Percentiles rank a stretch among this genome's conserved stretches.
phyloP scores from a whole-genome alignment of 2,329 filamentous ascomycete species.

The Diplodia seriata region DNA sequence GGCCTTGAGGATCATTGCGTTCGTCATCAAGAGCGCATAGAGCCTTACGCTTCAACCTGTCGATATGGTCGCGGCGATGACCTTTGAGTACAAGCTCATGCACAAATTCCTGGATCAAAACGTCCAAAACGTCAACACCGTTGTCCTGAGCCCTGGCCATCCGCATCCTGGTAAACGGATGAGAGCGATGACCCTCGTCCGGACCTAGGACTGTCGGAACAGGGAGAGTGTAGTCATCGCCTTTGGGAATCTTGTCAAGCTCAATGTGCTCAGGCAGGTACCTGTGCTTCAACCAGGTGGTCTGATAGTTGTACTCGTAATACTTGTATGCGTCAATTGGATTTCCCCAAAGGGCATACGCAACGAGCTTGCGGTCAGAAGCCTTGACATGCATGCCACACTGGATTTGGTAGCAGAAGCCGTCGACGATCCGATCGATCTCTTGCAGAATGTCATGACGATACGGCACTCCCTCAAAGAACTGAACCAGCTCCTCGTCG shows the following conservation, averaged over 20 bases:
- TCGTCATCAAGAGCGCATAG: conserved; percentile 36
- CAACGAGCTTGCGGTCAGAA: conserved; percentile 37
- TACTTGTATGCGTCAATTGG: conserved; percentile 43
- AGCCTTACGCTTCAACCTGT: conserved; percentile 35
- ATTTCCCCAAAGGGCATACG: conserved; percentile 41
- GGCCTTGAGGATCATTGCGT: conserved; percentile 35
- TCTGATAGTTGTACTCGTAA: conserved; percentile 42
- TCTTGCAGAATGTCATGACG: conserved; percentile 38
- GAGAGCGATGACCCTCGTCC: conserved; percentile 28
- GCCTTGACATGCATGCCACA: conserved; percentile 33
- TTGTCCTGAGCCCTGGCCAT: conserved; percentile 42
- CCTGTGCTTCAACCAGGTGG: conserved; percentile 38
- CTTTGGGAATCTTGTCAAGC: conserved; percentile 37
- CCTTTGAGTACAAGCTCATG: conserved; percentile 37
- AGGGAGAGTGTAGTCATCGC: conserved; percentile 34
- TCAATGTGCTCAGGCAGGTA: conserved; percentile 43
- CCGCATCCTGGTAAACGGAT: conserved; percentile 36
- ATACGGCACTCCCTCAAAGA: conserved; percentile 40
- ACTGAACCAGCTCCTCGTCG: conserved; percentile 39
- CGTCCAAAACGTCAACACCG: conserved; percentile 42
- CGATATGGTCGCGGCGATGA: conserved; percentile 37
- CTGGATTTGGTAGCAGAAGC: conserved; percentile 33
- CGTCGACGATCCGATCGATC: conserved; percentile 38
- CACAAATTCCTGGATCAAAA: conserved; percentile 39
- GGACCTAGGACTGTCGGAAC: conserved; percentile 31